Evolutionary conservation across 306 rosid species (phyloP), one percentile per base, ranked within the genome.

Genomic region (Delonix regia): DNA sequence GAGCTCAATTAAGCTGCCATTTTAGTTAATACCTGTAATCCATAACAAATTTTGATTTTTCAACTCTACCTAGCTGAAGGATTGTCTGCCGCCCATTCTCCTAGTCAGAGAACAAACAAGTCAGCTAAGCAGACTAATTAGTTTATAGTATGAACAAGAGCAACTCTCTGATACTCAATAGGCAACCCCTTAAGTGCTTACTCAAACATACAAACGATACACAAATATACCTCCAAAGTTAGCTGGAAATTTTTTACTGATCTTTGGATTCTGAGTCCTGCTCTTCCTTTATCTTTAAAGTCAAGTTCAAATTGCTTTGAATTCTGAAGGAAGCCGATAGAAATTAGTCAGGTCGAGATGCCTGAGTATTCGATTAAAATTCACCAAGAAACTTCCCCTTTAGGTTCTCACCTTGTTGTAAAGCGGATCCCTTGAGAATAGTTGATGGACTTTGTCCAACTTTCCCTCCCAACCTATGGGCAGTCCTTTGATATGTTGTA

Each of bases 241-340:
- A 94, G 88, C 90, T 94, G 99, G 79, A 94, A 94, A 84, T 92
- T 92, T 82, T 94, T 95, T 2, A 88, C 93, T 0, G 99, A 92
- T 83, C 88, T 88, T 81, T 85, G 94, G 74, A 92, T 86, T 86
- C 72, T 51, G 36, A 92, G 92, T 47, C 83, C 95, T 68, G 88
- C 75, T 84, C 93, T 90, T 81, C 96, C 97, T 75, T 89, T 88
- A 79, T 95, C 98, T 89, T 95, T 92, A 71, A 67, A 95, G 78
- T 95, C 98, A 73, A 95, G 83, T 79, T 92, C 99, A 63, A 87
- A 89, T 78, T 88, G 95, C 85, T 91, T 93, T 49, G 90, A 74
- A 82, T 80, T 83, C 97, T 94, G 86, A 75, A 70, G 24, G 30
- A 83, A 57, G 39, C 19, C 49, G 71, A 45, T 47, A 25, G 28